Evolutionary conservation across 2,329 filamentous ascomycete species (phyloP).

Genomic region (Cryoendolithus antarcticus): DNA sequence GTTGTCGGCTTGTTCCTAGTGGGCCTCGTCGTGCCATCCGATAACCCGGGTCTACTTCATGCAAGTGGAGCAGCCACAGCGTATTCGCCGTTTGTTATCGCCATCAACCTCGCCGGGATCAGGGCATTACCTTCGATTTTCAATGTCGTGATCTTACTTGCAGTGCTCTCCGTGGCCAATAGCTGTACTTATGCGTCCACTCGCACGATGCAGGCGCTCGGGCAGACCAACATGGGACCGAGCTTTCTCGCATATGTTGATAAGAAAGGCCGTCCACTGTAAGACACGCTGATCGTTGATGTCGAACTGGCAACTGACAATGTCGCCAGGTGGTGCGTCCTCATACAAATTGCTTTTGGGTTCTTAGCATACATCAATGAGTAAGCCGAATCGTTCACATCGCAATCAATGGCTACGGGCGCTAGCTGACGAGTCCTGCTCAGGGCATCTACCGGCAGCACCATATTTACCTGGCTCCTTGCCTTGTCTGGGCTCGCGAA

Average conservation of each 20-base stretch:
- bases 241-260: conserved; percentile 46
- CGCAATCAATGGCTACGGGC: too few species aligned
- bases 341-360: conserved; percentile 53
- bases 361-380: conserved; percentile 58
- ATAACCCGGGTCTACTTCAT: conserved; percentile 14
- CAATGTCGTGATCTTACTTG: conserved; percentile 51
- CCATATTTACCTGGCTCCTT: conserved; percentile 63
- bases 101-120: conserved; percentile 47
- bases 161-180: conserved; percentile 45
- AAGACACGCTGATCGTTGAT: conserved; percentile 7
- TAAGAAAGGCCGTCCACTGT: conserved; percentile 72
- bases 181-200: conserved; percentile 48
- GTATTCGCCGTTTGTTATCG: conserved; percentile 52
- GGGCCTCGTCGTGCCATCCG: conserved; percentile 19
- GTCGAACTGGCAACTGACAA: too few species aligned
- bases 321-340: conserved; percentile 31
- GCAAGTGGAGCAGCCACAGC: conserved; percentile 11
- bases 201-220: conserved; percentile 74
- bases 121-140: conserved; percentile 48
- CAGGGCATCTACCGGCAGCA: conserved; percentile 46
- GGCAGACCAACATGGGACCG: conserved; percentile 49
- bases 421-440: too few species aligned
- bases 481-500: conserved; percentile 60
- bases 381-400: too few species aligned
- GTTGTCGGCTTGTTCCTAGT: conserved; percentile 18